phyloP scores from a whole-genome alignment of 2,329 filamentous ascomycete genomes.

The Elsinoe ampelina region DNA sequence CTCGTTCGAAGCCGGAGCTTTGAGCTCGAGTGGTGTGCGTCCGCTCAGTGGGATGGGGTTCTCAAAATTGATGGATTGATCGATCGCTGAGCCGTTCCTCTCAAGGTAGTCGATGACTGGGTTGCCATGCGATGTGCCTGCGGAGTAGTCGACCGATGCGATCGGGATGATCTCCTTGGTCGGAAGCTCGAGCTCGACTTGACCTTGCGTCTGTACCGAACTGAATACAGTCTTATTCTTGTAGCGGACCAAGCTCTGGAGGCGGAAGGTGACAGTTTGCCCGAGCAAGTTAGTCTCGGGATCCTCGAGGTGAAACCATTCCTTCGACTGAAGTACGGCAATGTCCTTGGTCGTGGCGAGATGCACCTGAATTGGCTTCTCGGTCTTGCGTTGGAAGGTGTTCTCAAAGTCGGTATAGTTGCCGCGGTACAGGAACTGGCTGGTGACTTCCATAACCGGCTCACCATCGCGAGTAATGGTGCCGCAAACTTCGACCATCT shows the following conservation, averaged over 20 bases:
- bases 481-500: conserved; percentile 99
- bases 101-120: conserved; percentile 93
- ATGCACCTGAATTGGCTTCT: conserved; percentile 90
- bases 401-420: conserved; percentile 90
- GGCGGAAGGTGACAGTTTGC: conserved; percentile 90
- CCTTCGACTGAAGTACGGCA: conserved; percentile 87
- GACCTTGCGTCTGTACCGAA: conserved; percentile 81
- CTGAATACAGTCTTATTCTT: conserved; percentile 92
- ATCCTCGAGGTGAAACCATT: conserved; percentile 90
- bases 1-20: conserved; percentile 92
- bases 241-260: conserved; percentile 83
- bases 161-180: conserved; percentile 97
- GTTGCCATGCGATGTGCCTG: conserved; percentile 85
- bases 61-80: conserved; percentile 95
- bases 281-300: conserved; percentile 78
- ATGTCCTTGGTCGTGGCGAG: conserved; percentile 83
- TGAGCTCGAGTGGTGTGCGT: conserved; percentile 77
- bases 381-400: conserved; percentile 95
- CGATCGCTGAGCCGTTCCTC: conserved; percentile 81
- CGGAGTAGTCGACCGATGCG: conserved; percentile 92
- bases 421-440: conserved; percentile 94
- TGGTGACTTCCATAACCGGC: conserved; percentile 96
- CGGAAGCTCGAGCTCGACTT: conserved; percentile 86
- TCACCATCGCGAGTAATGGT: conserved; percentile 78
- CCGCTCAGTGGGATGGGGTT: conserved; percentile 93